phyloP scores from a whole-genome alignment of 345 rosid genomes.

The Viola odorata region DNA sequence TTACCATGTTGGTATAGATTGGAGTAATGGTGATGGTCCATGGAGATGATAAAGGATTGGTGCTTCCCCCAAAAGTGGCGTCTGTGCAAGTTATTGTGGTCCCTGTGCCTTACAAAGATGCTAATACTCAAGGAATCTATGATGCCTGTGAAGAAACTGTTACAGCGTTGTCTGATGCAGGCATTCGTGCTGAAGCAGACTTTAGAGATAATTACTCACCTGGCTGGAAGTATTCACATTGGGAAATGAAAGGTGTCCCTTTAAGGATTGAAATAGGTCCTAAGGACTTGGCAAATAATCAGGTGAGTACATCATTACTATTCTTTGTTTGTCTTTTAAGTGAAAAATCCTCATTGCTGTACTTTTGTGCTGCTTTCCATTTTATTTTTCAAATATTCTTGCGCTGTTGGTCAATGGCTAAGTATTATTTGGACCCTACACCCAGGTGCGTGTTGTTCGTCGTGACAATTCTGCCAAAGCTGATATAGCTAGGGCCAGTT shows the following conservation, averaged over 20 bases:
- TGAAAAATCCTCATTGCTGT: not conserved
- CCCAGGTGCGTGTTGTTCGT: conserved; percentile 80
- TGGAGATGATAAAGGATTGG: conserved; percentile 85
- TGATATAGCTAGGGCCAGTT: conserved; percentile 51
- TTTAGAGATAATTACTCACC: conserved; percentile 88
- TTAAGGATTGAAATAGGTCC: conserved; percentile 96
- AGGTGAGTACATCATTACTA: conserved; percentile 35
- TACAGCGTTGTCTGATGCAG: conserved; percentile 55
- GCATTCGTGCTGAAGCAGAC: conserved; percentile 74
- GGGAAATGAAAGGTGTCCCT: conserved; percentile 99
- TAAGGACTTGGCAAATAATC: conserved; percentile 71
- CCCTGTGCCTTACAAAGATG: conserved; percentile 96
- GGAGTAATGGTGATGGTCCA: conserved; percentile 99
- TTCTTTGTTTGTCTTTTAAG: not conserved
- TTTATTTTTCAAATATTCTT: not conserved
- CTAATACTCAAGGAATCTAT: conserved; percentile 68
- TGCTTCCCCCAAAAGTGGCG: conserved; percentile 90
- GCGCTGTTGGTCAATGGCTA: not conserved
- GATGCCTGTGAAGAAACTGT: conserved; percentile 83
- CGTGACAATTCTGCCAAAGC: conserved; percentile 68
- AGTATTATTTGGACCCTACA: conserved; percentile 9
- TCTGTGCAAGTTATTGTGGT: conserved; percentile 77
- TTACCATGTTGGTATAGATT: conserved; percentile 38
- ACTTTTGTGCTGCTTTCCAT: not conserved
- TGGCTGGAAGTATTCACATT: conserved; percentile 96